Base-by-base conservation (phyloP, 2,329 filamentous ascomycete genomes). In the Fusarium pilosicola region DNA sequence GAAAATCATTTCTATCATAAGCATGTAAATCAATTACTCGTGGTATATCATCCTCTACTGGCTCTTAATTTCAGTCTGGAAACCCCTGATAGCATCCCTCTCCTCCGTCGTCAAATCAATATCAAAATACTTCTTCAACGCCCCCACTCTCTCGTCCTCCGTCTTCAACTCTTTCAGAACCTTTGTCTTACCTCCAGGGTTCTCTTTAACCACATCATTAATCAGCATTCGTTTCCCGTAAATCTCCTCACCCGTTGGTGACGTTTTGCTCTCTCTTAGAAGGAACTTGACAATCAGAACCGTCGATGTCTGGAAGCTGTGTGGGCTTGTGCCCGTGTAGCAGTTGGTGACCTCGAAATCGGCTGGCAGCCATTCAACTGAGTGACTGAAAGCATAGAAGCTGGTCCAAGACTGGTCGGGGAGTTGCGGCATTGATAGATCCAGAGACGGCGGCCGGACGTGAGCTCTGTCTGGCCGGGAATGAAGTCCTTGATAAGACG, bases 341-440 rank as follows among this genome's bases (percentile, higher is more conserved):
- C 84, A 88, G 79, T 89, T 92, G 83, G 92, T 85, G 11, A 91
- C 83, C 41, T 85, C 85, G 75, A 90, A 93, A 80, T 93, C 91
- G 48, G 83, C 80, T 8, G 85, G 86, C 39, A 89, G 78, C 79
- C 92, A 93, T 79, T 93, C 91, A 22, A 87, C 83, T 11, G 74
- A 71, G 68, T 92, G 89, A 5, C 87, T 86, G 79, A 94, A 95
- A 69, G 86, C 88, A 79, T 93, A 94, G 54, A 86, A 87, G 4
- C 88, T 83, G 28, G 86, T 83, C 89, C 91, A 95, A 3, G 71
- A 30, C 5, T 84, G 83, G 52, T 81, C 82, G 1, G 86, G 0
- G 81, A 80, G 69, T 88, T 86, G 34, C 88, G 85, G 72, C 88
- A 88, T 79, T 92, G 87, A 77, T 91, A 92, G 64, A 92, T 85